Evolutionary conservation across 202 grass and related monocot genomes (phyloP).

Genomic region (Eragrostis tef): DNA sequence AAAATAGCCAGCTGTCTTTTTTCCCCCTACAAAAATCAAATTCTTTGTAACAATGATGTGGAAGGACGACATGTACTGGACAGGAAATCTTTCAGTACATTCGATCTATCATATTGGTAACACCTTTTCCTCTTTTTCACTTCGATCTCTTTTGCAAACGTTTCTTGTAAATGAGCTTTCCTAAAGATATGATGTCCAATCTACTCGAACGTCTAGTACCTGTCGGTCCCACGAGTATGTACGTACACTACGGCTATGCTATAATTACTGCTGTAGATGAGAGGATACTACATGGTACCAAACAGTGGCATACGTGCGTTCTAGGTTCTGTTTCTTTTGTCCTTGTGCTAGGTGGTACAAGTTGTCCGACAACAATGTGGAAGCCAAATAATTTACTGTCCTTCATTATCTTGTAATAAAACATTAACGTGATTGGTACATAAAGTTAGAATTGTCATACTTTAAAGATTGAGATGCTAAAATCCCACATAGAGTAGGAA

Average conservation of each 20-base stretch:
- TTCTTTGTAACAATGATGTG: constrained; percentile 25
- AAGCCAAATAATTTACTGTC: too few species aligned
- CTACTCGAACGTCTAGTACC: neutral
- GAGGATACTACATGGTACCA: constrained; percentile 26
- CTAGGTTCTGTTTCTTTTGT: neutral
- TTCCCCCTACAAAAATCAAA: neutral
- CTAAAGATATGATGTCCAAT: constrained; percentile 55
- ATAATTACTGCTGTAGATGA: constrained; percentile 9
- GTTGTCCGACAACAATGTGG: neutral
- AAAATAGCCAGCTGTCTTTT: neutral
- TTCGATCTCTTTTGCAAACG: neutral
- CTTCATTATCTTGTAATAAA: too few species aligned
- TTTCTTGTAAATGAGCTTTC: constrained; percentile 41
- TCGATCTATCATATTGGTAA: constrained; percentile 28
- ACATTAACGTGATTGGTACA: too few species aligned
- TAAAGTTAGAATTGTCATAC: too few species aligned
- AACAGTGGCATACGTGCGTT: neutral
- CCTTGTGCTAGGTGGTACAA: neutral
- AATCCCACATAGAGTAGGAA: too few species aligned
- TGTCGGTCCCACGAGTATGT: neutral
- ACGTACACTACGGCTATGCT: neutral
- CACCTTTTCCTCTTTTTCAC: constrained; percentile 18
- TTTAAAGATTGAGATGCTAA: too few species aligned
- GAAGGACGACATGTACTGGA: neutral
- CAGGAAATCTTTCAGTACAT: constrained; percentile 37